Conservation (phyloP, 176 grass and related monocot genomes). For the Avena insularis region DNA sequence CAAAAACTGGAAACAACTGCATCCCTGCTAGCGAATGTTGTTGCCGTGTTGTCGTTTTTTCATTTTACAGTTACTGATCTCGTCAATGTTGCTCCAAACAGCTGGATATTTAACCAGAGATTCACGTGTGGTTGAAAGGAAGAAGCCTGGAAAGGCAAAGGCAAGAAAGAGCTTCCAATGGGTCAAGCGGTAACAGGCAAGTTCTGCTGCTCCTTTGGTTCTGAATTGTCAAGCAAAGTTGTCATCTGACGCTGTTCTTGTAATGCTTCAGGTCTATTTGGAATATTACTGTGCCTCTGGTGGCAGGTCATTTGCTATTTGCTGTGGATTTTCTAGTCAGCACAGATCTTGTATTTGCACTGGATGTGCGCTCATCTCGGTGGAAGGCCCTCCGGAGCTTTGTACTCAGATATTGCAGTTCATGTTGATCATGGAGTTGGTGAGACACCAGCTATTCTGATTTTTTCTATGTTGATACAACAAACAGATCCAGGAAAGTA, state of each 20-base stretch:
- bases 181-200: slow-evolving; percentile 95
- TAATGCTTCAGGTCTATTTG: slow-evolving; percentile 10
- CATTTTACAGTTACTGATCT: slow-evolving; percentile 23
- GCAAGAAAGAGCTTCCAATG: slow-evolving; percentile 99
- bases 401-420: background rate
- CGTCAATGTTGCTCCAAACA: slow-evolving; percentile 43
- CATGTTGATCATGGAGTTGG: slow-evolving; percentile 7
- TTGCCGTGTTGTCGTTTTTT: background rate
- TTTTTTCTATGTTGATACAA: slow-evolving; percentile 33
- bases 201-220: background rate
- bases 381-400: background rate
- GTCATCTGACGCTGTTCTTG: background rate
- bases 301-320: slow-evolving; percentile 24
- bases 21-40: background rate
- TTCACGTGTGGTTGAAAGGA: slow-evolving; percentile 84
- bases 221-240: background rate
- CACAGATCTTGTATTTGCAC: slow-evolving; percentile 36
- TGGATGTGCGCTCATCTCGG: slow-evolving; percentile 24
- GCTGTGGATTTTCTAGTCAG: slow-evolving; percentile 35
- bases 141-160: slow-evolving; percentile 96
- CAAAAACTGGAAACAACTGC: slow-evolving; percentile 59
- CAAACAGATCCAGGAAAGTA: slow-evolving; percentile 33
- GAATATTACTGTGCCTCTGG: background rate
- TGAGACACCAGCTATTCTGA: background rate
- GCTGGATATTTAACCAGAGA: slow-evolving; percentile 94